Conservation (phyloP, 768 basidiomycete species). For the Panaeolus papilionaceus region DNA sequence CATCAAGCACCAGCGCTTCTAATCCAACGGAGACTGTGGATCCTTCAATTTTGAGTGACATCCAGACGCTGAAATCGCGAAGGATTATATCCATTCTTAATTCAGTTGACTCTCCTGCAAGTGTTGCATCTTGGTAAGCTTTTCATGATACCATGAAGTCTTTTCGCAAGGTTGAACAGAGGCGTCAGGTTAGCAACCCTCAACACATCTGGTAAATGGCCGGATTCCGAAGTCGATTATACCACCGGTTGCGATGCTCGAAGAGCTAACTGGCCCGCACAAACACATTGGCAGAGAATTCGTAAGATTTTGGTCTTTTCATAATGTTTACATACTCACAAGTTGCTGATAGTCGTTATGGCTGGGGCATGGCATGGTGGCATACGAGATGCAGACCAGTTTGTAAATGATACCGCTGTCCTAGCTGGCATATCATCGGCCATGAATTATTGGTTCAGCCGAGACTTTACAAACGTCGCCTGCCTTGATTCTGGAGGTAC, state of each 20-base stretch:
- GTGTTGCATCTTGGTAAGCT: constrained; percentile 47
- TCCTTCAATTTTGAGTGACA: constrained; percentile 27
- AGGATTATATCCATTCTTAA: constrained; percentile 51
- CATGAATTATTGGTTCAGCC: constrained; percentile 69
- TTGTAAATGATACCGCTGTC: constrained; percentile 46
- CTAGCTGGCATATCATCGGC: constrained; percentile 50
- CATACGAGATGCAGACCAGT: constrained; percentile 44
- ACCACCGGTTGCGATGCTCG: constrained; percentile 65
- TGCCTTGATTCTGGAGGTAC: constrained; percentile 65
- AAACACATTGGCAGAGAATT: constrained; percentile 61
- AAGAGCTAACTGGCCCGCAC: constrained; percentile 74
- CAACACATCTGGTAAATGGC: constrained; percentile 58
- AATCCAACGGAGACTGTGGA: constrained; percentile 28
- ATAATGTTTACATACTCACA: neutral
- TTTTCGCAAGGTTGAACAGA: neutral
- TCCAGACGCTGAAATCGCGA: constrained; percentile 33
- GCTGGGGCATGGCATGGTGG: constrained; percentile 65
- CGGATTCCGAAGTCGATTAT: constrained; percentile 61
- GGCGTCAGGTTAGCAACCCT: constrained; percentile 52
- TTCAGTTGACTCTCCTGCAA: constrained; percentile 33
- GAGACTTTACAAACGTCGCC: constrained; percentile 58
- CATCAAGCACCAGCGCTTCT: constrained; percentile 13
- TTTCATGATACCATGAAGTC: neutral
- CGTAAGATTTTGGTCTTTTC: constrained; percentile 37
- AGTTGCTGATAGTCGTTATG: constrained; percentile 49